A percentile compares a stretch with the other conserved stretches of the same genome.
phyloP scores from a whole-genome alignment of 495 filamentous ascomycete species.

The Penicillium waksmanii region DNA sequence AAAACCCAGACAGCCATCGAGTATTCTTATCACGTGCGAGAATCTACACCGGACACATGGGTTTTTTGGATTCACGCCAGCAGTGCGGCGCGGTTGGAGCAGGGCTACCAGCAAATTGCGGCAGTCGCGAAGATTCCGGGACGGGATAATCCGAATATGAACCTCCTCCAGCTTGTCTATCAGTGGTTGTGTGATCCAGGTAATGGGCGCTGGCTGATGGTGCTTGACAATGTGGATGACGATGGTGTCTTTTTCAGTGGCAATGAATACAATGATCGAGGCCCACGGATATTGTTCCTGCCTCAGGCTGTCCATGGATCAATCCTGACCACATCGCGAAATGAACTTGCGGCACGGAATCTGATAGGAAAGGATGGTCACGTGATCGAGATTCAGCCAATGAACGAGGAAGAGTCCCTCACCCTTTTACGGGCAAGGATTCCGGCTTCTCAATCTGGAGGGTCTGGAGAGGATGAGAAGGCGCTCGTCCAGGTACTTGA shows the following conservation, averaged over 20 bases:
- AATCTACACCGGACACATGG: constrained; percentile 32
- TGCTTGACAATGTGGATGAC: constrained; percentile 43
- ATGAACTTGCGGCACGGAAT: too few relatives aligned
- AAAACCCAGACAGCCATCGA: constrained; percentile 60
- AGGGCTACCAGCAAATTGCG: constrained; percentile 49
- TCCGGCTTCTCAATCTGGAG: too few relatives aligned
- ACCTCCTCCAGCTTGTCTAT: constrained; percentile 25
- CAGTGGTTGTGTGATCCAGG: constrained; percentile 21
- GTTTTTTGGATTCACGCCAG: constrained; percentile 47
- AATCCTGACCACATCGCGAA: too few relatives aligned
- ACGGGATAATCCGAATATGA: constrained; percentile 19
- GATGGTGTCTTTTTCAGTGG: constrained; percentile 26
- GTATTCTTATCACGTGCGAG: constrained; percentile 42
- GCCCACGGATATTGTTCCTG: constrained; percentile 30
- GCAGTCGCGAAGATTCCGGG: constrained; percentile 28
- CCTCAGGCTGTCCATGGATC: constrained; percentile 17
- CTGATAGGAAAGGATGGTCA: too few relatives aligned
- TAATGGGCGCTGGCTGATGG: constrained; percentile 26
- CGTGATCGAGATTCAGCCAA: too few relatives aligned
- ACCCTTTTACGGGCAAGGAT: too few relatives aligned
- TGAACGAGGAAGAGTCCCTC: too few relatives aligned
- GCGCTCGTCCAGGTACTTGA: constrained; percentile 32
- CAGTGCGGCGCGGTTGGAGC: constrained; percentile 41
- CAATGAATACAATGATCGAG: constrained; percentile 10
- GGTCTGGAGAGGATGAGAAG: neutral